phyloP scores from a whole-genome alignment of 208 protist genomes.

The Herpetomonas muscarum region DNA sequence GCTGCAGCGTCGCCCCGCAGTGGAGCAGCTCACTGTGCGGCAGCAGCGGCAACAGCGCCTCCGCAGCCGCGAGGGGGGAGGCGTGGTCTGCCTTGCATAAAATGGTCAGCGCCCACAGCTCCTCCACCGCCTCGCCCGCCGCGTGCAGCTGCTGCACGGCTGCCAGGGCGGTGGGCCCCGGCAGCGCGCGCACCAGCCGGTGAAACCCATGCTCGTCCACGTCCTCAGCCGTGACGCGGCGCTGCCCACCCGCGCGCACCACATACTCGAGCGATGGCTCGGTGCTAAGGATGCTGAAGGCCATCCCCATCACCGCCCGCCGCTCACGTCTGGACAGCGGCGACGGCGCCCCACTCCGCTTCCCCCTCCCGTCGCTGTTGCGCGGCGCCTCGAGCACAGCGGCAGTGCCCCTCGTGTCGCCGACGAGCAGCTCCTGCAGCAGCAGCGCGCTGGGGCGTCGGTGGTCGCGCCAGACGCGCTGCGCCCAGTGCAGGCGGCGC shows the following conservation, averaged over 20 bases:
- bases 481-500: background rate
- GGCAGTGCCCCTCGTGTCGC: slow-evolving; percentile 20
- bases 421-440: slow-evolving; percentile 31
- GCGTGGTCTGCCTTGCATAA: background rate
- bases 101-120: slow-evolving; percentile 15
- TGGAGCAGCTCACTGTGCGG: no score
- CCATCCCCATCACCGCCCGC: slow-evolving; percentile 43
- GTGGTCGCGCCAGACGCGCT: slow-evolving; percentile 19
- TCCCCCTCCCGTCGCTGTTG: background rate
- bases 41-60: background rate
- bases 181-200: slow-evolving; percentile 54
- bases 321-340: background rate
- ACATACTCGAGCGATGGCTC: slow-evolving; percentile 37
- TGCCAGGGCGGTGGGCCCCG: slow-evolving; percentile 10
- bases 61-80: background rate
- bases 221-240: slow-evolving; percentile 33
- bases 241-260: slow-evolving; percentile 24
- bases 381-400: slow-evolving; percentile 12
- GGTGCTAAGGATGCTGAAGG: slow-evolving; percentile 47
- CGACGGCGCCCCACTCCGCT: background rate
- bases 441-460: slow-evolving; percentile 16
- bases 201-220: slow-evolving; percentile 68
- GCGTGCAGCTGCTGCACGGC: slow-evolving; percentile 3
- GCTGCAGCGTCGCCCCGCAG: no score
- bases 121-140: slow-evolving; percentile 9